Base-by-base conservation (phyloP, 768 basidiomycete genomes). In the Pleurotus tuber-regium region DNA sequence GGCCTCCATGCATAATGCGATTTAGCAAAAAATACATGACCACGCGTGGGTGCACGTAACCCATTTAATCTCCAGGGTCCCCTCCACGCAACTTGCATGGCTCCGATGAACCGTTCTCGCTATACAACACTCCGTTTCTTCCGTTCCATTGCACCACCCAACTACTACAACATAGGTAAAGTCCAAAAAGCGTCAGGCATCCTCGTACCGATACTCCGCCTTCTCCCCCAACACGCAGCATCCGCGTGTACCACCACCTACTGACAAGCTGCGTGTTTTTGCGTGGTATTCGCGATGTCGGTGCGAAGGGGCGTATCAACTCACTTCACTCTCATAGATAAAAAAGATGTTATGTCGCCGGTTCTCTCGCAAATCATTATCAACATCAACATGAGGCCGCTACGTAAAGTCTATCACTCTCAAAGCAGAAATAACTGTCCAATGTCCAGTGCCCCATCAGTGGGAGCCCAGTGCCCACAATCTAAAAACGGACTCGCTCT, bases 281-380 rank as follows among this genome's bases (percentile, higher is more conserved):
- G 46, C 46, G 46, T 48, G 30, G 14, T 48, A 24, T 26, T 48
- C 46, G 46, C 46, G 46, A 48, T 48, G 46, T 31, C 46, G 46
- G 46, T 35, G 31, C 46, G 46, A 31, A 46, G 46, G 14, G 46
- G 46, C 14, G 46, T 48, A 16, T 10, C 46, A 35, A 30, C 8
- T 16, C 23, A 11, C 12, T 31, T n/a, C 21, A 29, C 21, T 44
- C 26, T 28, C 43, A 25, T 44, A 44, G 43, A 44, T 31, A 35
- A 48, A 30, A 35, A 31, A 48, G 31, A 47, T 16, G 11, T 14
- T 29, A 48, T 48, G 23, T 12, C 12, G 19, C 11, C 5, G n/a
- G 19, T 24, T 21, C 12, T 23, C 46, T 31, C 46, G 12, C 6
- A 21, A 28, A 19, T 35, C 31, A 18, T 31, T 21, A 33, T 18